phyloP scores from a whole-genome alignment of 768 basidiomycete genomes.

The Leucocoprinus leucothites region DNA sequence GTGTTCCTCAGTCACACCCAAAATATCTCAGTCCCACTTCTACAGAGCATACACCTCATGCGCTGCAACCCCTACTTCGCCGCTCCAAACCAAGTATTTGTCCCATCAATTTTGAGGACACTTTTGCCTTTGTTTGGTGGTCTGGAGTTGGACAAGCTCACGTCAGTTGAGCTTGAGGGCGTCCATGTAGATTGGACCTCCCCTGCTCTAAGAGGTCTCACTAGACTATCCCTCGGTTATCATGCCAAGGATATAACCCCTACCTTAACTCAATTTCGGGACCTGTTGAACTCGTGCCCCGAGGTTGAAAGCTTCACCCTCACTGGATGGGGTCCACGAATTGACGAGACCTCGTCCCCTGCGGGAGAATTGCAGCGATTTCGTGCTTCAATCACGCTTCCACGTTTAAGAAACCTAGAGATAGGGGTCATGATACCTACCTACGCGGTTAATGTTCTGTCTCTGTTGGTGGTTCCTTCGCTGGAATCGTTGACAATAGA shows the following conservation, averaged over 20 bases:
- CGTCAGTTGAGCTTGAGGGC: slow-evolving; percentile 45
- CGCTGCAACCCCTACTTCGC: slow-evolving; percentile 61
- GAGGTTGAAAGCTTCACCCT: slow-evolving; percentile 41
- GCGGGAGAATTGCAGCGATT: background rate
- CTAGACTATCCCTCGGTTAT: slow-evolving; percentile 50
- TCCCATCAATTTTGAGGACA: slow-evolving; percentile 33
- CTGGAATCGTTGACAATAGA: slow-evolving; percentile 40
- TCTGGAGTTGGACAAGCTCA: slow-evolving; percentile 23
- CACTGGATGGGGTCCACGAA: slow-evolving; percentile 50
- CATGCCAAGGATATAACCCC: slow-evolving; percentile 59
- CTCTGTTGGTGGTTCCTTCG: slow-evolving; percentile 28
- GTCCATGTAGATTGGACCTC: slow-evolving; percentile 57
- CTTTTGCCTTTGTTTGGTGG: slow-evolving; percentile 48
- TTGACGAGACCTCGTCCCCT: slow-evolving; percentile 16
- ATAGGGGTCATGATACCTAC: slow-evolving; percentile 30
- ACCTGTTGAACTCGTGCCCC: slow-evolving; percentile 39
- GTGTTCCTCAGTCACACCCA: slow-evolving; percentile 43
- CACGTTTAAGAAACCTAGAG: slow-evolving; percentile 32
- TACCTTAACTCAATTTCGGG: slow-evolving; percentile 39
- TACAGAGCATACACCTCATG: slow-evolving; percentile 42
- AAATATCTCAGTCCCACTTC: slow-evolving; percentile 28
- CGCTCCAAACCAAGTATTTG: slow-evolving; percentile 38
- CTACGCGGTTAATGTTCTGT: slow-evolving; percentile 23
- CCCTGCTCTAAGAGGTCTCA: slow-evolving; percentile 36
- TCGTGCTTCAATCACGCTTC: slow-evolving; percentile 26